Percentiles rank a stretch among this genome's conserved stretches.
Conservation (phyloP, 495 filamentous ascomycete species). For the Neurospora sp. region DNA sequence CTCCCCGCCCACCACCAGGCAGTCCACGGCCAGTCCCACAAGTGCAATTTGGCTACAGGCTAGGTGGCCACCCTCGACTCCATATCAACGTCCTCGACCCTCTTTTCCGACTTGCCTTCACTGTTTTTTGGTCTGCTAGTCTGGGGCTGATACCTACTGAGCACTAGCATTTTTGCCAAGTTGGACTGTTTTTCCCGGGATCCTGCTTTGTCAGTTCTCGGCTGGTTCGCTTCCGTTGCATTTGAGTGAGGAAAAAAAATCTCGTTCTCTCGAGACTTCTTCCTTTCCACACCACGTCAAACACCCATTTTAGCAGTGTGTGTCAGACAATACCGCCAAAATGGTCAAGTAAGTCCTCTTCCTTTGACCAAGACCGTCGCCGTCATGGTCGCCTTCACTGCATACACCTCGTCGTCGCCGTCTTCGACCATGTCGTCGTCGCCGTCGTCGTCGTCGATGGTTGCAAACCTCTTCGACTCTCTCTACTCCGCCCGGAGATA, state of each 20-base stretch:
- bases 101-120: slow-evolving; percentile 8
- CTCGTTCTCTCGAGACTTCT: slow-evolving; percentile 18
- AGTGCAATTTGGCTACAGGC: slow-evolving; percentile 18
- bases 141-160: slow-evolving; percentile 19
- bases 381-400: background rate
- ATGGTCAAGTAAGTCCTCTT: slow-evolving; percentile 94
- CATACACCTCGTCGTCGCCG: background rate
- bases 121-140: slow-evolving; percentile 14
- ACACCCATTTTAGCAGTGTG: slow-evolving; percentile 20
- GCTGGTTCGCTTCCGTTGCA: background rate
- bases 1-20: slow-evolving; percentile 4
- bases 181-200: slow-evolving; percentile 10
- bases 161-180: slow-evolving; percentile 7
- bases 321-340: slow-evolving; percentile 61
- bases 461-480: slow-evolving; percentile 4
- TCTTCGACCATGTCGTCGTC: slow-evolving; percentile 19
- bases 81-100: background rate
- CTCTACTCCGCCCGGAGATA: slow-evolving; percentile 37
- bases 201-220: slow-evolving; percentile 16
- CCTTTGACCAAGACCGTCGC: background rate
- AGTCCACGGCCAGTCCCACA: slow-evolving; percentile 1
- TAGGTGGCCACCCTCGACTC: slow-evolving; percentile 10
- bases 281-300: slow-evolving; percentile 10
- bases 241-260: slow-evolving; percentile 15
- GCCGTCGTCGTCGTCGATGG: slow-evolving; percentile 2